phyloP scores from a whole-genome alignment of 2,329 filamentous ascomycete species.

The Colletotrichum euphorbiae region DNA sequence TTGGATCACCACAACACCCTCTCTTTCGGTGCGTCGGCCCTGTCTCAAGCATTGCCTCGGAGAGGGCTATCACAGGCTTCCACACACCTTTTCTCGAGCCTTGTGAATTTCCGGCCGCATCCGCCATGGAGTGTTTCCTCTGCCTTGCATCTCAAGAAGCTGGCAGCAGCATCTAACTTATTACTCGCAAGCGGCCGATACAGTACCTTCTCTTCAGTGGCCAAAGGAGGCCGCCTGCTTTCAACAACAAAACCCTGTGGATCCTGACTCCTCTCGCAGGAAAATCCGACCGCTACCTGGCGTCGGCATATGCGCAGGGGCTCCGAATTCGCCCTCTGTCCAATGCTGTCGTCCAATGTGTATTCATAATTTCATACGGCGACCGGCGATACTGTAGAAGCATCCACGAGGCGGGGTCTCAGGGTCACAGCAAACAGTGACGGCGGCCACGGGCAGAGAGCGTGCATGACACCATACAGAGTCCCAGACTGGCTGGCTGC shows the following conservation, averaged over 20 bases:
- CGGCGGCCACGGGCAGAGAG: conserved; percentile 25
- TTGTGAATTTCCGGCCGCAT: neutral
- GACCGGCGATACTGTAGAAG: neutral
- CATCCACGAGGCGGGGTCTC: conserved; percentile 10
- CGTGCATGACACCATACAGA: conserved; percentile 35
- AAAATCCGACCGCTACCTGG: conserved; percentile 9
- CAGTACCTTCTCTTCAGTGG: conserved; percentile 1
- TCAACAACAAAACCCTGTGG: conserved; percentile 13
- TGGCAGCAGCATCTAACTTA: conserved; percentile 16
- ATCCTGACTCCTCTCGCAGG: conserved; percentile 15
- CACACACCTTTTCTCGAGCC: conserved; percentile 7
- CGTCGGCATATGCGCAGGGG: conserved; percentile 23
- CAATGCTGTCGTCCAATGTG: conserved; percentile 18
- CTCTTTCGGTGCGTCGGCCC: conserved; percentile 13
- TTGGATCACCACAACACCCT: conserved; percentile 27
- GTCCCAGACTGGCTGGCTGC: conserved; percentile 22
- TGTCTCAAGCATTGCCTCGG: conserved; percentile 31
- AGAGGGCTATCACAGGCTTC: conserved; percentile 22
- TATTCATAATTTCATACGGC: neutral
- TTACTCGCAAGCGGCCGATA: conserved; percentile 26
- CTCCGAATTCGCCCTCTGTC: conserved; percentile 35
- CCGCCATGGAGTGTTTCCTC: conserved; percentile 4
- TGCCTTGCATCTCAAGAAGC: conserved; percentile 15
- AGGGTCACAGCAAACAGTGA: conserved; percentile 30
- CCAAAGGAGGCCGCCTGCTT: conserved; percentile 34